A percentile compares a stretch with the other conserved stretches of the same genome.
phyloP scores from a whole-genome alignment of 768 basidiomycete species.

The Harrya chromipes region DNA sequence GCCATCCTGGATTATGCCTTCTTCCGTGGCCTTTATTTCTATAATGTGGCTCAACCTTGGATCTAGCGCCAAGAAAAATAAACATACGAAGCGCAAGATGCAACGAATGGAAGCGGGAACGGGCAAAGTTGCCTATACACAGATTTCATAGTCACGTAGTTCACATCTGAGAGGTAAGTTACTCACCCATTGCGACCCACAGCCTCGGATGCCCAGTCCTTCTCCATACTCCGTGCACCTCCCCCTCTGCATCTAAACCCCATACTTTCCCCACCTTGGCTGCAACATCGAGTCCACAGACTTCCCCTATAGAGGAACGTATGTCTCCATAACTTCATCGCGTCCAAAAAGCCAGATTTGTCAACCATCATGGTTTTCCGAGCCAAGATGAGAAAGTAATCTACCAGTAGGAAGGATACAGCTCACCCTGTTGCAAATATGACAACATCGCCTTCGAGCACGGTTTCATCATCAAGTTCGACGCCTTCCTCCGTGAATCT shows the following conservation, averaged over 20 bases:
- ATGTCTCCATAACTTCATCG: conserved; percentile 44
- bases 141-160: too few relatives aligned
- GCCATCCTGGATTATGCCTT: too few relatives aligned
- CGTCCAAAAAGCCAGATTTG: neutral
- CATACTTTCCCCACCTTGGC: conserved; percentile 51
- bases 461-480: conserved; percentile 25
- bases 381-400: too few relatives aligned
- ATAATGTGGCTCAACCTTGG: too few relatives aligned
- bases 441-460: conserved; percentile 28
- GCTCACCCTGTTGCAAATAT: conserved; percentile 35
- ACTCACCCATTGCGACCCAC: conserved; percentile 28
- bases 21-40: too few relatives aligned
- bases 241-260: conserved; percentile 66
- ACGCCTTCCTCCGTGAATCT: conserved; percentile 29
- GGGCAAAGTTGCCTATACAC: conserved; percentile 17
- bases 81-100: conserved; percentile 30
- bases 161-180: neutral
- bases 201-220: conserved; percentile 35
- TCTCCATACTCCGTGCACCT: conserved; percentile 44
- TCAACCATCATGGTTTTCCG: neutral
- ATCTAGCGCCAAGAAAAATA: neutral
- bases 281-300: conserved; percentile 47
- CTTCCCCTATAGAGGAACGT: conserved; percentile 34
- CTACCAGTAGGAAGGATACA: neutral
- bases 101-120: conserved; percentile 26